Evolutionary conservation across 1,284 basidiomycete genomes (phyloP), one percentile per base, ranked within the genome.

Genomic region (Cryptococcus jaspeensis): DNA sequence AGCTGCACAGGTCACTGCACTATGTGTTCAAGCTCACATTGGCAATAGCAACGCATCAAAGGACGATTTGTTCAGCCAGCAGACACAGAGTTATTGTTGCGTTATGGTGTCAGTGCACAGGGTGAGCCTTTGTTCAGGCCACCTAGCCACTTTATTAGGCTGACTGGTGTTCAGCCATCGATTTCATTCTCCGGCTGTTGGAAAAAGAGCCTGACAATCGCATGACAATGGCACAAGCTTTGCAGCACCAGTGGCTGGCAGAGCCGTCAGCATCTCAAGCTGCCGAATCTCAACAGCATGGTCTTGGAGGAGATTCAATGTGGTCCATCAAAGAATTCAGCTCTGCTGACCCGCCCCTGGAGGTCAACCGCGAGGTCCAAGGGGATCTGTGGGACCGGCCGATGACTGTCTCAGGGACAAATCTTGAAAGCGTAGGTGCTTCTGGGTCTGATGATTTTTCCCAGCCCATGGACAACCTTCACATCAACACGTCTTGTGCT

Each of bases 191-290:
- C 3, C 62, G 73, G 0, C 74, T 86, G 2, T 76, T 87, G 11
- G 80, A 82, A 25, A 75, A 77, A 45, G 79, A 85, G 55, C 86
- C 87, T 0, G 54, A 60, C 0, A 60, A 70, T 18, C 83, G 88
- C 28, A 83, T 89, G 80, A 81, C 55, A 3, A 80, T 87, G 55
- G 69, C 75, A 2, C 78, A 81, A 5, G 87, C 87, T 0, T 80
- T 85, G 3, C 38, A 75, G 0, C 87, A 91, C 64, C 81, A 82
- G 1, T 90, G 89, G 89, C 79, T 95, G 1, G 51, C 66, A 13
- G 68, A 59, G 2, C 64, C 68, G 0, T 70, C 71, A 1, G 66
- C 65, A 38, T 69, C 71, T 0, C 66, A 65, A 37, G 50, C 60
- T 1, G 50, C 61, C 18, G 69, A 69, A 52, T 66, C 67, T 2